These are phyloP conservation scores for Tolypocladium inflatum DNA, from an alignment of 2,329 filamentous ascomycete genomes.

Conservation along the genomic window DNA sequence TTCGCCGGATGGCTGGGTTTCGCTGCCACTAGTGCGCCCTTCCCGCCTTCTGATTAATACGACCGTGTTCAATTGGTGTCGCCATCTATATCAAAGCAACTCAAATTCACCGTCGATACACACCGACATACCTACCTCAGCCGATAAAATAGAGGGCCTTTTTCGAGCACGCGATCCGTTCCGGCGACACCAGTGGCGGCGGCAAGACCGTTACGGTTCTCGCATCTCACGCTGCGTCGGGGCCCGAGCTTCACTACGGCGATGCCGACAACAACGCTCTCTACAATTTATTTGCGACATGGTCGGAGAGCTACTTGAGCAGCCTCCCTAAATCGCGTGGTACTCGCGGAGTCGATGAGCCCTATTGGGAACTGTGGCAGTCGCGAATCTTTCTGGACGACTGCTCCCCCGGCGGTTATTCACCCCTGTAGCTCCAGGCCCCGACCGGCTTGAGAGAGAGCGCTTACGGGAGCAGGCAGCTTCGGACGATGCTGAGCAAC, in stretches of 20 bases:
- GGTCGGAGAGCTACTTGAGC: not conserved
- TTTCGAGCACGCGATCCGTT: not conserved
- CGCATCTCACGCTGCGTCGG: not conserved
- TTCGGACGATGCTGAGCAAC: not conserved
- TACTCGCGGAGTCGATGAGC: not conserved
- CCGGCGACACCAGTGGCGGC: too few relatives aligned
- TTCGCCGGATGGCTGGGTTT: not conserved
- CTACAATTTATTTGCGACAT: slow-evolving; percentile 1
- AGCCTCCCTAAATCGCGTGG: not conserved
- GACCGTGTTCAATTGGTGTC: not conserved
- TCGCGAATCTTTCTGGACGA: not conserved
- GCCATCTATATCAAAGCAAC: not conserved
- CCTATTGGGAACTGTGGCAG: slow-evolving; percentile 1
- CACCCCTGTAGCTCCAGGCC: not conserved
- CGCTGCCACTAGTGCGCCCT: too few relatives aligned
- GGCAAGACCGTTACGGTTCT: not conserved
- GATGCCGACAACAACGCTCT: not conserved
- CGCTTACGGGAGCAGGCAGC: not conserved
- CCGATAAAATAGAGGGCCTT: too few relatives aligned
- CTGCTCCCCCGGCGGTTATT: not conserved
- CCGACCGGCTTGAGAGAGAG: not conserved
- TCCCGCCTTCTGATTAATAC: too few relatives aligned
- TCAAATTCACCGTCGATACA: not conserved
- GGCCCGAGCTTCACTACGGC: too few relatives aligned
- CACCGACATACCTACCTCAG: not conserved